Percentiles rank a stretch among this genome's conserved stretches.
phyloP scores from a whole-genome alignment of 2,329 filamentous ascomycete species.

The Mycosphaerella sp. region DNA sequence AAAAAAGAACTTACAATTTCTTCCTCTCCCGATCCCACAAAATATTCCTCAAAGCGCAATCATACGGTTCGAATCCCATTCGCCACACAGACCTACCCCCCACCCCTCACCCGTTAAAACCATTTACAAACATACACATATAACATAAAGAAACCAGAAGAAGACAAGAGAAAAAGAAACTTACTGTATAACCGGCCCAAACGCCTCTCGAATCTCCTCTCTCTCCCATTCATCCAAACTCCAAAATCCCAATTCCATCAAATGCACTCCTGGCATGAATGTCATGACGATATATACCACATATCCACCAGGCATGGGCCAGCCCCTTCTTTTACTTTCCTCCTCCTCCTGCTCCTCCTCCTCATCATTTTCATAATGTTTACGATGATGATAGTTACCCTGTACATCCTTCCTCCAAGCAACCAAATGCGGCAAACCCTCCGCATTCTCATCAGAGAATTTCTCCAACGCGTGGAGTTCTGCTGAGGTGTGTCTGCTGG shows the following conservation, averaged over 20 bases:
- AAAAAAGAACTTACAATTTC: slow-evolving; percentile 9
- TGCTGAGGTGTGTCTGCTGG: slow-evolving; percentile 25
- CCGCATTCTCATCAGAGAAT: slow-evolving; percentile 18
- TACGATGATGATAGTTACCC: neutral
- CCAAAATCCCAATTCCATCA: slow-evolving; percentile 31
- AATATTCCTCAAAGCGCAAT: slow-evolving; percentile 31
- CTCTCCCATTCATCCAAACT: slow-evolving; percentile 18
- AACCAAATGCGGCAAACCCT: slow-evolving; percentile 26
- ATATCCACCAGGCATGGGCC: slow-evolving; percentile 28
- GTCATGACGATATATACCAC: slow-evolving; percentile 30
- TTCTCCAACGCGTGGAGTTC: slow-evolving; percentile 26
- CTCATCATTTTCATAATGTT: too few relatives aligned
- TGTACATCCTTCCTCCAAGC: slow-evolving; percentile 22
- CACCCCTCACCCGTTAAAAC: too few relatives aligned
- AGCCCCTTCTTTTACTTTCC: slow-evolving; percentile 8
- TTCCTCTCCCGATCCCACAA: slow-evolving; percentile 25
- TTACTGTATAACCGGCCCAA: slow-evolving; percentile 24
- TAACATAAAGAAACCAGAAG: neutral
- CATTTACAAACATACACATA: too few relatives aligned
- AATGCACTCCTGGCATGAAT: slow-evolving; percentile 25
- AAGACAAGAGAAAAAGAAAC: neutral
- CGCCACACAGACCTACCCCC: slow-evolving; percentile 25
- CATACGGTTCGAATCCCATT: slow-evolving; percentile 28
- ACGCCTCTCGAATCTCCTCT: slow-evolving; percentile 24
- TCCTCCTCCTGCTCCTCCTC: too few relatives aligned